Percentiles rank a stretch among this genome's conserved stretches.
These are phyloP conservation scores for Xylariaceae sp. DNA, from an alignment of 2,329 filamentous ascomycete genomes.

Conservation along the genomic window DNA sequence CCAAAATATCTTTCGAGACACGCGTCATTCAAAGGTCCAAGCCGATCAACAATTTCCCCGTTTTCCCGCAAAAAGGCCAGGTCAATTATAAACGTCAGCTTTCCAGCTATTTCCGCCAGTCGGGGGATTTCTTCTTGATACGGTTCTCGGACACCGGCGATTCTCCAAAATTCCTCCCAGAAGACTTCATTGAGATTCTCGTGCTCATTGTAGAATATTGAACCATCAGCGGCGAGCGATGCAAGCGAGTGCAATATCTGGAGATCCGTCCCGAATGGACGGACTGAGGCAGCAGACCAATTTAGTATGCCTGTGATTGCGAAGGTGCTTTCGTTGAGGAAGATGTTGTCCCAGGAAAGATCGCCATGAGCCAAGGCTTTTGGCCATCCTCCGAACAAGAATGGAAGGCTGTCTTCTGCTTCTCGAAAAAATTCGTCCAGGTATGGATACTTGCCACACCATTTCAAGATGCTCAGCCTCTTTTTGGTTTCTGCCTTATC, in stretches of 20 bases:
- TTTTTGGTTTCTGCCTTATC: background rate
- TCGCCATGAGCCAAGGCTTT: slow-evolving; percentile 31
- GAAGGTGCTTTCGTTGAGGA: slow-evolving; percentile 25
- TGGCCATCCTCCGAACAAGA: slow-evolving; percentile 26
- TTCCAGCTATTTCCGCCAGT: background rate
- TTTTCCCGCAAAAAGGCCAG: background rate
- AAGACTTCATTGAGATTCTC: slow-evolving; percentile 20
- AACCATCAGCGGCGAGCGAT: slow-evolving; percentile 28
- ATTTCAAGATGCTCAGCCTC: background rate
- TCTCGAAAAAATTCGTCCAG: background rate
- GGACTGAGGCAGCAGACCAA: slow-evolving; percentile 29
- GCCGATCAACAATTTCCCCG: background rate
- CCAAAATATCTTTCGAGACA: background rate
- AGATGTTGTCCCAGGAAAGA: slow-evolving; percentile 31
- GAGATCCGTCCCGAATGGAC: slow-evolving; percentile 21
- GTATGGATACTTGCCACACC: background rate
- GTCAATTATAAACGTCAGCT: background rate
- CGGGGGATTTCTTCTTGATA: background rate
- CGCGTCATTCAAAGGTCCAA: background rate
- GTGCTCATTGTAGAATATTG: slow-evolving; percentile 28
- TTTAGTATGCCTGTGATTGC: slow-evolving; percentile 31
- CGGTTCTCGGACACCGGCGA: slow-evolving; percentile 20
- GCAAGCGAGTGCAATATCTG: slow-evolving; percentile 24
- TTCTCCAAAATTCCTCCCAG: slow-evolving; percentile 30
- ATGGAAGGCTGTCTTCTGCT: slow-evolving; percentile 15